Conservation (phyloP, 345 rosid species). For the Eucalyptus fibrosa region DNA sequence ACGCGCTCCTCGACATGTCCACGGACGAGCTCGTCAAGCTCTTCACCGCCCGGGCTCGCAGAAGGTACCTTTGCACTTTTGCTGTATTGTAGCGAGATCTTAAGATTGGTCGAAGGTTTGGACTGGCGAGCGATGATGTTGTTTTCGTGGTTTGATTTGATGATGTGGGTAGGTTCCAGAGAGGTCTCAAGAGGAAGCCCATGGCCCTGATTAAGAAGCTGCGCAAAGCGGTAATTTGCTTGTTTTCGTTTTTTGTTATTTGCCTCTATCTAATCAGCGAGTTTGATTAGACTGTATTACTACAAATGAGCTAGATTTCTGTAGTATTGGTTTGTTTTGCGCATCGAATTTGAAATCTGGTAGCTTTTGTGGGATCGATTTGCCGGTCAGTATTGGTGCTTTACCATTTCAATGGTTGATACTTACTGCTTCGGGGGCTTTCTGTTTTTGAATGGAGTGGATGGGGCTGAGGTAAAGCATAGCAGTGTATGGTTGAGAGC, state of each 20-base stretch:
- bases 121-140: background rate
- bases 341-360: background rate
- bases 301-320: background rate
- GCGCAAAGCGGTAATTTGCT: constrained; percentile 52
- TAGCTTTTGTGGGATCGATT: background rate
- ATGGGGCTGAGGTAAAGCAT: background rate
- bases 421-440: background rate
- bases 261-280: background rate
- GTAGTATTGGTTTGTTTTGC: background rate
- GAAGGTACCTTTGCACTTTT: constrained; percentile 33
- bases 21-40: constrained; percentile 94
- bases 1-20: constrained; percentile 80
- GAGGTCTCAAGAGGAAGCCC: constrained; percentile 83
- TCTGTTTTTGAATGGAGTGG: background rate
- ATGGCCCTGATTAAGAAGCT: constrained; percentile 85
- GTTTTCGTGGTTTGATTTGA: background rate
- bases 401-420: background rate
- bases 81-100: background rate
- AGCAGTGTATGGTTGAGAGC: background rate
- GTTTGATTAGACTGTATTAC: background rate
- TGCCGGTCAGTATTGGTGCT: background rate
- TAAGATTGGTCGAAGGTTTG: background rate
- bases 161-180: constrained; percentile 51
- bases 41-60: constrained; percentile 84
- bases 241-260: background rate